Base-by-base conservation (phyloP, 345 rosid genomes). In the Gynandropsis gynandra region DNA sequence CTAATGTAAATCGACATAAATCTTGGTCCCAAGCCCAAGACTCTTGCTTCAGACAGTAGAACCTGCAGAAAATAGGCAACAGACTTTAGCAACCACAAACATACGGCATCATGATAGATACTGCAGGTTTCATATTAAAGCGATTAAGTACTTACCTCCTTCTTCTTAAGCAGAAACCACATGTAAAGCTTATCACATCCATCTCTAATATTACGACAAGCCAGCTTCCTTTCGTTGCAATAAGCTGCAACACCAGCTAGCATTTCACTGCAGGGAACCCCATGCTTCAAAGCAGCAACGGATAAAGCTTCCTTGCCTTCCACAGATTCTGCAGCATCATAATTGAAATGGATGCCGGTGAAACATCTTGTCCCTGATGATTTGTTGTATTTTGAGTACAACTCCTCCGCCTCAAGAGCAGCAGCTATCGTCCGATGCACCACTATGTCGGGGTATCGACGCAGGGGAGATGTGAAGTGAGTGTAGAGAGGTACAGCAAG, bases 351-450 rank as follows among this genome's bases (percentile, higher is more conserved):
- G 49, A 80, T 36, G 50, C 93, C 89, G 10, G 92, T 71, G 57
- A 80, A 82, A 61, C 73, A 80, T 46, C 73, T 56, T 63, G 66
- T 64, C 33, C 43, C 55, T 10, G 56, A 54, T 24, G 10, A 49
- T 35, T 49, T 61, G 49, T 51, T 58, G 32, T 47, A 60, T 50
- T 65, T 72, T 61, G 68, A 38, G 61, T 61, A 82, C 52, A 58
- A 43, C 33, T 75, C 68, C 68, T 87, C 96, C 27, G 96, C 87
- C 55, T 87, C 98, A 43, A 84, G 47, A 49, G 83, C 83, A 19
- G 96, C 96, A 20, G 92, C 80, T 75, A 90, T 27, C n/a, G 73
- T 76, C 31, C 95, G 80, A 72, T 90, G 98, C 31, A 90, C 98
- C 13, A 90, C 65, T 48, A 90, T 72, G 67, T 90, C 98, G 4